A percentile compares a stretch with the other conserved stretches of the same genome.
These are phyloP conservation scores for Dorcoceras hygrometricum DNA, from an alignment of 257 asterid species.

Conservation along the genomic window DNA sequence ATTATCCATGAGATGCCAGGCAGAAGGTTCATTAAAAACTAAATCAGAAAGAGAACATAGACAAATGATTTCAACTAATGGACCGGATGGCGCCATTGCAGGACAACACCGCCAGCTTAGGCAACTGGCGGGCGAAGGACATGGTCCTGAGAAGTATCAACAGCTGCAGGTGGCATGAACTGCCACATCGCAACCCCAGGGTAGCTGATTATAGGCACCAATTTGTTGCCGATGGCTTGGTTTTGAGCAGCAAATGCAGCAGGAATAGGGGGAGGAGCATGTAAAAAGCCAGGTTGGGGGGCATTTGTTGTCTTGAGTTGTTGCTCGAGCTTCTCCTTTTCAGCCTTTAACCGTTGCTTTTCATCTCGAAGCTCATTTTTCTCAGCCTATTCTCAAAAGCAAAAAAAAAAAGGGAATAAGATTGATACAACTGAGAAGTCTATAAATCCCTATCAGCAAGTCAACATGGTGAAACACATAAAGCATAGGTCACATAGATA, in stretches of 20 bases:
- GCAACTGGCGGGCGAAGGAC: conserved; percentile 83
- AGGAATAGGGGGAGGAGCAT: conserved; percentile 51
- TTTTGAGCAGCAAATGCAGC: conserved; percentile 60
- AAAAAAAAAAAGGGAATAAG: background rate
- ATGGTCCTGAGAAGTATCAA: conserved; percentile 81
- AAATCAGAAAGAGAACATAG: conserved; percentile 29
- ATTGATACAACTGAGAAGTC: background rate
- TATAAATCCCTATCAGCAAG: background rate
- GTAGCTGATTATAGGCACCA: conserved; percentile 66
- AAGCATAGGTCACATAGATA: background rate
- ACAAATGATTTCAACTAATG: conserved; percentile 26
- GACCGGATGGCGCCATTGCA: conserved; percentile 17
- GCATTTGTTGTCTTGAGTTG: conserved; percentile 54
- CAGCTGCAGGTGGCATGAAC: conserved; percentile 87
- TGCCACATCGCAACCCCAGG: conserved; percentile 92
- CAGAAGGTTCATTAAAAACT: conserved; percentile 31
- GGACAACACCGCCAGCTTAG: conserved; percentile 30
- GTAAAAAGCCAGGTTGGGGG: conserved; percentile 46
- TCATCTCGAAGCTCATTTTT: conserved; percentile 78
- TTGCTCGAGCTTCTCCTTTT: conserved; percentile 74
- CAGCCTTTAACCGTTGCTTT: conserved; percentile 68
- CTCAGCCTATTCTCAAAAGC: conserved; percentile 41
- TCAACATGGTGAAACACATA: background rate
- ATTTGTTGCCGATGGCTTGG: conserved; percentile 54
- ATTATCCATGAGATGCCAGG: conserved; percentile 30